These are phyloP conservation scores for Barnettozyma siamensis DNA, from an alignment of 805 yeast species.

Conservation along the genomic window DNA sequence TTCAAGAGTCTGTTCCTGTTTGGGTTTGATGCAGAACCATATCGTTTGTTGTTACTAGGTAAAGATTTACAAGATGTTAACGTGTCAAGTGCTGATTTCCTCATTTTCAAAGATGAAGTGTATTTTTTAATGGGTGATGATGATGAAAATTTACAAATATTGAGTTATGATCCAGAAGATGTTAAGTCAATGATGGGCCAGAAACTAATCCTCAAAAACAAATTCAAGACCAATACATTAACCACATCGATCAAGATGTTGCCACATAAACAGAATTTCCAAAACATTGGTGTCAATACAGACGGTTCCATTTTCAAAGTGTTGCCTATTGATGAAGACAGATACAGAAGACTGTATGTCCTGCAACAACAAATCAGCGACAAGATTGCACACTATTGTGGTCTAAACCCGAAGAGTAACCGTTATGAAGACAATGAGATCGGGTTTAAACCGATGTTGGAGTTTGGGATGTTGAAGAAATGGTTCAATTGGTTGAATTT, in stretches of 20 bases:
- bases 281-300: conserved; percentile 61
- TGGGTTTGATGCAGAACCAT: conserved; percentile 95
- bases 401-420: conserved; percentile 67
- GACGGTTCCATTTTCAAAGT: conserved; percentile 80
- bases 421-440: conserved; percentile 28
- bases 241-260: conserved; percentile 49
- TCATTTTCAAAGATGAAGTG: conserved; percentile 64
- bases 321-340: conserved; percentile 66
- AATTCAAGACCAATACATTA: conserved; percentile 61
- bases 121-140: conserved; percentile 65
- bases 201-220: conserved; percentile 59
- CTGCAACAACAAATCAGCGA: conserved; percentile 85
- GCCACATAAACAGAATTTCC: conserved; percentile 40
- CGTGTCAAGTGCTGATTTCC: conserved; percentile 69
- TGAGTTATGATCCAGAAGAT: conserved; percentile 91
- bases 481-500: conserved; percentile 50
- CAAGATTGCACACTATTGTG: conserved; percentile 65
- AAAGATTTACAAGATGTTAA: conserved; percentile 63
- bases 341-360: conserved; percentile 75
- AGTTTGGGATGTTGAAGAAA: conserved; percentile 46
- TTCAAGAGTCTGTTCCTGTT: conserved; percentile 70
- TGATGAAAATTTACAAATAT: conserved; percentile 57
- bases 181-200: conserved; percentile 78
- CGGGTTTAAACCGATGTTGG: conserved; percentile 58
- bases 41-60: conserved; percentile 72